These are phyloP conservation scores for Pterocarpus santalinus DNA, from an alignment of 306 rosid species.

Conservation along the genomic window DNA sequence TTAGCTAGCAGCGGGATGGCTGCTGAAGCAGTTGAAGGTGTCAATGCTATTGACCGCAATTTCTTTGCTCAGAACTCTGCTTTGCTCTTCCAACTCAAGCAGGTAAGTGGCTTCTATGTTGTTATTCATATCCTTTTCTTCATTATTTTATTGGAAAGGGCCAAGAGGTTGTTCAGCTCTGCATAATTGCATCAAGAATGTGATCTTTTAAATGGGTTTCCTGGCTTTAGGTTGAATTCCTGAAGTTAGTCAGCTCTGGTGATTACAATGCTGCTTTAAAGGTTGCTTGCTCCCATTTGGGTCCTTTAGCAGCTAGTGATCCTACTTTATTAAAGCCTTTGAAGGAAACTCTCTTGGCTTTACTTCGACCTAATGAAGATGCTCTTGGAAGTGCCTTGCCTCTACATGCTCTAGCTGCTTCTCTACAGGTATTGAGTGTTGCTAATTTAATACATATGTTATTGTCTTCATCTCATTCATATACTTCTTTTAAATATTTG, in stretches of 20 bases:
- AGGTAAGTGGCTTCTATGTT: slow-evolving; percentile 60
- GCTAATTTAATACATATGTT: slow-evolving; percentile 1
- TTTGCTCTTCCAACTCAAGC: slow-evolving; percentile 94
- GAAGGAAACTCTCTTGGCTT: slow-evolving; percentile 93
- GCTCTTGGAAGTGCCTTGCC: slow-evolving; percentile 86
- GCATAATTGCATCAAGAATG: slow-evolving; percentile 19
- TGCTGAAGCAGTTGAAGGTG: slow-evolving; percentile 90
- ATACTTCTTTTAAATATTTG: slow-evolving; percentile 21
- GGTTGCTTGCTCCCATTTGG: slow-evolving; percentile 93
- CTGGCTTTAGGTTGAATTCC: slow-evolving; percentile 88
- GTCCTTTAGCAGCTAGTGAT: slow-evolving; percentile 90
- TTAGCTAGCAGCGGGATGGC: slow-evolving; percentile 93
- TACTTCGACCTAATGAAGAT: slow-evolving; percentile 82
- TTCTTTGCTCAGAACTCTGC: slow-evolving; percentile 81
- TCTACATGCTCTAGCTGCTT: slow-evolving; percentile 85
- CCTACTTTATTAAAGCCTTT: slow-evolving; percentile 81
- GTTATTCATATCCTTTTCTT: slow-evolving; percentile 14
- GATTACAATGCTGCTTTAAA: slow-evolving; percentile 82
- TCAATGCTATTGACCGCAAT: slow-evolving; percentile 73
- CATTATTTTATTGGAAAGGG: background rate
- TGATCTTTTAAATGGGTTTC: slow-evolving; percentile 38
- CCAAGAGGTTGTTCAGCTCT: background rate
- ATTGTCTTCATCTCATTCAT: slow-evolving; percentile 9
- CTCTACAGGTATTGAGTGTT: slow-evolving; percentile 80
- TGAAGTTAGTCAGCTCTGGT: slow-evolving; percentile 87